Base-by-base conservation (phyloP, 495 filamentous ascomycete species). In the Penicillium goetzii region DNA sequence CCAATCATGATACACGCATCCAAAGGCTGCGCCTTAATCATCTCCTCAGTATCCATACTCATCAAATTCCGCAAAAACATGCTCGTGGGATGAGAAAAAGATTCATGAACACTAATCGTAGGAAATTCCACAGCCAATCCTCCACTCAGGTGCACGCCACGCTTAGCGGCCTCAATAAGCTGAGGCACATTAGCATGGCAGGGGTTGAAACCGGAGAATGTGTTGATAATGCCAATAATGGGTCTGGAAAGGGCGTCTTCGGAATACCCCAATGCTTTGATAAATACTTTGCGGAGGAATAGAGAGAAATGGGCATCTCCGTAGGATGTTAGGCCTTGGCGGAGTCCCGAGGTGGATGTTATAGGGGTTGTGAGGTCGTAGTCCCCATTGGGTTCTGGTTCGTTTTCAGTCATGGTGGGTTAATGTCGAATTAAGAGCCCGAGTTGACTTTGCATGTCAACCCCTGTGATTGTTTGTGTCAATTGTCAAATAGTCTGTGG, bases 31-130 rank as follows among this genome's bases (percentile, higher is more conserved):
- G 87, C 86, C 28, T 71, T 67, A 23, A 90, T 84, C 88, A 90
- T 89, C 74, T 89, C 88, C 69, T 90, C 88, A 0, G 88, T 89
- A 67, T 90, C 87, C 86, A 90, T 88, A 64, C 85, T 86, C 87
- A 90, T 89, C 47, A 89, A 56, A 68, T 89, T 90, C 47, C 88
- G 69, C 58, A 89, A 62, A 58, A 84, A 89, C 87, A 90, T 90
- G 73, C 88, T 90, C 10, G 87, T 88, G 4, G 87, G 87, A 47
- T 81, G 71, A 0, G 86, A 81, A 68, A 89, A 89, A 0, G 77
- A 79, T 73, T 90, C 88, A 50, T 86, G 84, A 9, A 90, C 62
- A 57, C 84, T 88, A 41, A 89, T 89, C 2, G 87, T 89, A 3
- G 87, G 87, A 64, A 89, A 90, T 28, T 89, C 86, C 25, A 89